Evolutionary conservation across 2,329 filamentous ascomycete species (phyloP).

Genomic region (Ascochyta fabae): DNA sequence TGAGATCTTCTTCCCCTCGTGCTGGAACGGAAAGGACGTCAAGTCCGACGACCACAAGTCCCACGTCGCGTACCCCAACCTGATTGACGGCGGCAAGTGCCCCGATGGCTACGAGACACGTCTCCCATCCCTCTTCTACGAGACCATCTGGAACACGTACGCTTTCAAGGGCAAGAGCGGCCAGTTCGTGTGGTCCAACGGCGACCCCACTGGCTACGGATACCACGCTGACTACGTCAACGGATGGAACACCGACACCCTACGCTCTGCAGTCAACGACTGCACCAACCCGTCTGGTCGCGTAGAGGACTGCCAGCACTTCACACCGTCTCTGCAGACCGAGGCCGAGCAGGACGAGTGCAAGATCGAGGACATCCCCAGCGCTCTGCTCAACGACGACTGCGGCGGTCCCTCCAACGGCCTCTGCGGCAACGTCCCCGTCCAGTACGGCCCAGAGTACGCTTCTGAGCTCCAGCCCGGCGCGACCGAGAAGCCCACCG

Average conservation of each 20-base stretch:
- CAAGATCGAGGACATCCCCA: conserved; percentile 64
- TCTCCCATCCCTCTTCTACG: conserved; percentile 65
- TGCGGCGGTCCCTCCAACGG: conserved; percentile 60
- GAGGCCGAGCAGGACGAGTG: conserved; percentile 64
- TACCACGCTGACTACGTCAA: conserved; percentile 75
- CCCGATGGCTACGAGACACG: conserved; percentile 61
- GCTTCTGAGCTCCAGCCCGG: conserved; percentile 42
- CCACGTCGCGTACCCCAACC: conserved; percentile 69
- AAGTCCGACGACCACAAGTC: conserved; percentile 66
- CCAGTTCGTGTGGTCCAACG: conserved; percentile 72
- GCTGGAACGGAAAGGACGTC: conserved; percentile 70
- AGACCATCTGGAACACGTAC: conserved; percentile 63
- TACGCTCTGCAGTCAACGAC: conserved; percentile 70
- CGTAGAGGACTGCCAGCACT: conserved; percentile 77
- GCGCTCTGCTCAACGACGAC: conserved; percentile 64
- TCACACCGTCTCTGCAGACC: conserved; percentile 64
- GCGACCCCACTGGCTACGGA: conserved; percentile 76
- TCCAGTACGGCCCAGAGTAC: conserved; percentile 54
- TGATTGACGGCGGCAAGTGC: conserved; percentile 61
- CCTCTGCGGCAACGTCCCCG: conserved; percentile 71
- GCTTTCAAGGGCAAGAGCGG: conserved; percentile 59
- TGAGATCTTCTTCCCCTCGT: conserved; percentile 77
- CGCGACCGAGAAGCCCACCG: conserved; percentile 30
- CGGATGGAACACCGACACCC: conserved; percentile 71
- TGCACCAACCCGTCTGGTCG: conserved; percentile 76